Percentiles rank a stretch among this genome's conserved stretches.
Conservation (phyloP, 192 early-diverging fungal genomes). For the Gryganskiella cystojenkinii region DNA sequence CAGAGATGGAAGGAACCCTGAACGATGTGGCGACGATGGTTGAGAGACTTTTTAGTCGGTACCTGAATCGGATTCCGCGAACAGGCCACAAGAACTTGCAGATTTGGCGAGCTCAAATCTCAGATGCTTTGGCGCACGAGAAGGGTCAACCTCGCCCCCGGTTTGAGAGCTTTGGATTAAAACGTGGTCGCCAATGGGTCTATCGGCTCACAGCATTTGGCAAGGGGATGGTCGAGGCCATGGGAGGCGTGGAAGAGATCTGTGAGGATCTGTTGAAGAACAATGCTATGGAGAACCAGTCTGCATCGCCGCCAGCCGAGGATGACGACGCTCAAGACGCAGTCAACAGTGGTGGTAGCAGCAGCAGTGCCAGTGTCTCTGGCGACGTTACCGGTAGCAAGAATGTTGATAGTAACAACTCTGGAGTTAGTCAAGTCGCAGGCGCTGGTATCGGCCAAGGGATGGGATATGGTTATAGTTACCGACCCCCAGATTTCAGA, state of each 20-base stretch:
- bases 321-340: conserved; percentile 8
- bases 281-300: conserved; percentile 21
- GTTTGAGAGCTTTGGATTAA: conserved; percentile 49
- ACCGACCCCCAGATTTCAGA: conserved; percentile 22
- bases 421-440: background rate
- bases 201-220: conserved; percentile 46
- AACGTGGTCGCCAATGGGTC: conserved; percentile 49
- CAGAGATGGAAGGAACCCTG: conserved; percentile 33
- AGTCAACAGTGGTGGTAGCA: too few relatives aligned
- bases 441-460: conserved; percentile 47
- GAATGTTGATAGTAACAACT: background rate
- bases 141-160: conserved; percentile 49
- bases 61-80: conserved; percentile 44
- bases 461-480: conserved; percentile 45
- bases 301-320: background rate
- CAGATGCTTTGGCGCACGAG: conserved; percentile 50
- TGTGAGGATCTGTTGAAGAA: conserved; percentile 45
- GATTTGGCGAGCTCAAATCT: conserved; percentile 52
- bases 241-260: conserved; percentile 40
- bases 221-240: conserved; percentile 30
- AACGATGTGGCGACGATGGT: conserved; percentile 51
- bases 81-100: conserved; percentile 52
- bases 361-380: too few relatives aligned
- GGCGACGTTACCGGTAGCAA: background rate
- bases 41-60: conserved; percentile 41